Evolutionary conservation across 2,329 filamentous ascomycete species (phyloP), one percentile per base, ranked within the genome.

Genomic region (Fusarium sp.): DNA sequence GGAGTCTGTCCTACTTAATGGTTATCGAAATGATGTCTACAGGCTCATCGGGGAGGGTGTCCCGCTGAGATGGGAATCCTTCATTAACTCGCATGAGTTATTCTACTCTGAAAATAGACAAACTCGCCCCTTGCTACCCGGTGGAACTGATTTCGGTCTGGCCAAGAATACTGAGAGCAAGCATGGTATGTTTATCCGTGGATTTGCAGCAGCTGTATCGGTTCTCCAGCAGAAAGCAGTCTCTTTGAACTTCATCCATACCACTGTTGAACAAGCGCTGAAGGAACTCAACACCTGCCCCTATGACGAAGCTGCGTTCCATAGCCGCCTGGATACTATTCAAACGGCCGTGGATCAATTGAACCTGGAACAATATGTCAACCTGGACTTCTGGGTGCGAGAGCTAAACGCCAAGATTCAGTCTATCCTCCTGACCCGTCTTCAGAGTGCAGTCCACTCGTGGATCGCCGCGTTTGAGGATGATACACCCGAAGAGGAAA

Each of bases 291-390:
- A 93, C 72, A 92, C 90, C 5, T 99, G 97, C 78, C 86, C 92
- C 3, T 99, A 98, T 79, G 92, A 94, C 51, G 87, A 90, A 11
- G 85, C 90, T n/a, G 90, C 92, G 15, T 97, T 99, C 80, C 91
- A 93, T 73, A 86, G 91, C 26, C 92, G 93, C 44, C 85, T 99
- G 26, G 93, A 97, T 79, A 90, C 90, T 2, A 95, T 99, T 61
- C 96, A 99, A 81, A 91, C 92, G 61, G 92, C 95, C 24, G 95
- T 99, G 41, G 97, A 99, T 85, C 95, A 98, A 83, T 88, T 99
- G 58, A 98, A 98, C 78, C 84, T 99, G 63, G 95, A 99, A 80
- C 95, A 96, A 78, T 99, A 97, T 75, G 92, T 96, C 65, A 99
- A 99, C 77, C 89, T 99, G 51, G 89, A 91, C 24, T 93, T 91